Evolutionary conservation across 2,329 filamentous ascomycete genomes (phyloP), one percentile per base, ranked within the genome.

Genomic region (Curvularia sp.): DNA sequence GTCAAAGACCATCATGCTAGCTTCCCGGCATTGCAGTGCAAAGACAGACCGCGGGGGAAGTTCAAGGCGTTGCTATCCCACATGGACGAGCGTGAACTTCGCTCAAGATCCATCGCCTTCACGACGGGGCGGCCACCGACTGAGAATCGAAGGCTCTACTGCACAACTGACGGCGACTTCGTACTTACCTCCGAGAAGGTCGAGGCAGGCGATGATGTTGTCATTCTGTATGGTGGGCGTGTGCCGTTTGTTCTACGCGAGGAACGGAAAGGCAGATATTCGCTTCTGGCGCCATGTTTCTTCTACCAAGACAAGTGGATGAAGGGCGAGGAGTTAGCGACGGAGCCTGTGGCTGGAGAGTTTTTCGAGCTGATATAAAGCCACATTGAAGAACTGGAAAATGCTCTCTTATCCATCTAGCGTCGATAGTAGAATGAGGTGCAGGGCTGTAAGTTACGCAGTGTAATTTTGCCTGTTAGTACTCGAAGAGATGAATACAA

Each of bases 201-300:
- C 41, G 34, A 34, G 19, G 27, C 45, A 32, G 45, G 45, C 18
- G 45, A 47, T 23, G 30, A 30, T 30, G 9, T 34, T 21, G 27
- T 34, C 45, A 47, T 47, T 23, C n/a, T 47, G 13, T 32, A 47
- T 19, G 45, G 45, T 32, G 45, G 27, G 19, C 45, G 45, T 47
- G 45, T 47, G 45, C 45, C 45, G 10, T 47, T 47, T 34, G 45
- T 47, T 10, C 27, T 47, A 15, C 27, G 45, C 2, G 15, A 47
- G 27, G 13, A 43, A 43, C 41, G 23, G 23, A 28, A 43, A 43
- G 41, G 41, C 15, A 25, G 3, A 28, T 43, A 27, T 43, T 43
- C 41, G 23, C 5, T 43, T 43, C 23, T 27, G 23, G 41, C 41
- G 41, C 23, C 41, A 43, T 43, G 41, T 28, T 43, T 43, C 41